phyloP scores from a whole-genome alignment of 1,139 yeast species.

The Geotrichum restrictum region DNA sequence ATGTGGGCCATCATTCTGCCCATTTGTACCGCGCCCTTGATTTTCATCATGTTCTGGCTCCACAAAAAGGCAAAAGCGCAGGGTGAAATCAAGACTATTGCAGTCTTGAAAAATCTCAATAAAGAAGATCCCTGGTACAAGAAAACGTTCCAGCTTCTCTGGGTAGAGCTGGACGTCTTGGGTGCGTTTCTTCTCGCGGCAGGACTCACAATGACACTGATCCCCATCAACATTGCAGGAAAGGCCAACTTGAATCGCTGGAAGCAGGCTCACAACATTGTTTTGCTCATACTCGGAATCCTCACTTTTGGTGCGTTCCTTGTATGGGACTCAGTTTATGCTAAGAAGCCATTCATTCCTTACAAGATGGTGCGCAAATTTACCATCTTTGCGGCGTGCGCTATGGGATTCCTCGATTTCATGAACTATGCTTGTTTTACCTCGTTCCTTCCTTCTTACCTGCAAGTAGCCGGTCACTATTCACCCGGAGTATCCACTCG shows the following conservation, averaged over 20 bases:
- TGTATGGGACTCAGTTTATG: conserved; percentile 17
- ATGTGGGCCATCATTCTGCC: conserved; percentile 77
- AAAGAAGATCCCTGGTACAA: conserved; percentile 13
- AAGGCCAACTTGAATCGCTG: conserved; percentile 18
- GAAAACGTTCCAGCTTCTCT: conserved; percentile 14
- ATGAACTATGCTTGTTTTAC: conserved; percentile 16
- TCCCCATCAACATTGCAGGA: conserved; percentile 24
- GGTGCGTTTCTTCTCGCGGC: conserved; percentile 23
- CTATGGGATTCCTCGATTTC: conserved; percentile 18
- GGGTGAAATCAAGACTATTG: conserved; percentile 16
- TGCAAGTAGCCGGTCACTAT: conserved; percentile 20
- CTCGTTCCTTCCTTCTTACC: conserved; percentile 20
- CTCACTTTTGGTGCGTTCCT: conserved; percentile 10
- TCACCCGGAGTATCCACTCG: conserved; percentile 20
- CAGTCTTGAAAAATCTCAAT: conserved; percentile 8
- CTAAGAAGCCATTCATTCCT: conserved; percentile 21
- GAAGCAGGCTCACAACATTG: conserved; percentile 20
- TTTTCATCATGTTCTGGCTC: conserved; percentile 21
- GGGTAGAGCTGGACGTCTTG: conserved; percentile 24
- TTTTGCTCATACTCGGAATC: conserved; percentile 18
- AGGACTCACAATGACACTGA: conserved; percentile 23
- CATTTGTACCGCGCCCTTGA: conserved; percentile 53
- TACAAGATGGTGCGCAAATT: conserved; percentile 17
- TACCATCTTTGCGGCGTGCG: conserved; percentile 19
- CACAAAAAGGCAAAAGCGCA: conserved; percentile 21